These are phyloP conservation scores for Wickerhamiella shivajii DNA, from an alignment of 805 yeast genomes.

Conservation along the genomic window DNA sequence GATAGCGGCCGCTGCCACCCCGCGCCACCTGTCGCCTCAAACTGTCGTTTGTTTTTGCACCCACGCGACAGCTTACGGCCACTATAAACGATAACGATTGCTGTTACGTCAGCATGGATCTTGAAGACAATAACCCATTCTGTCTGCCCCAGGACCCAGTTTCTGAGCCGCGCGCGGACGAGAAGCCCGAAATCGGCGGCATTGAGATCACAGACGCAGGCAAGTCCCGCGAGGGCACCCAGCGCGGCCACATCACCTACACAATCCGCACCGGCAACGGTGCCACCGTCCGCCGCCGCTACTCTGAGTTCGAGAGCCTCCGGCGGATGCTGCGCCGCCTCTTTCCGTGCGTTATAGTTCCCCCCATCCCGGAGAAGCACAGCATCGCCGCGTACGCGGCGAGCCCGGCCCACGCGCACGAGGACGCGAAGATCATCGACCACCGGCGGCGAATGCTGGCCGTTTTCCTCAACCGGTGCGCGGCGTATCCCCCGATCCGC, in stretches of 20 bases:
- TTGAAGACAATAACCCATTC: conserved; percentile 33
- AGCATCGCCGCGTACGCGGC: conserved; percentile 37
- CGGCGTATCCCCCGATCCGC: conserved; percentile 39
- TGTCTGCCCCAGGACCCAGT: conserved; percentile 11
- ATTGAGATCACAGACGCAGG: conserved; percentile 59
- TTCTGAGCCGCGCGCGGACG: background rate
- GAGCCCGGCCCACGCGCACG: conserved; percentile 31
- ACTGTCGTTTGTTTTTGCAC: too few relatives aligned
- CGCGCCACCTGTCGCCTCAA: too few relatives aligned
- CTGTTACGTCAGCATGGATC: too few relatives aligned
- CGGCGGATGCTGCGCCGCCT: conserved; percentile 54
- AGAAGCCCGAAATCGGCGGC: conserved; percentile 2
- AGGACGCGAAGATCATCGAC: conserved; percentile 34
- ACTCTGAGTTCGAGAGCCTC: conserved; percentile 81
- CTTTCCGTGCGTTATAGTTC: conserved; percentile 70
- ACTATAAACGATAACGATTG: too few relatives aligned
- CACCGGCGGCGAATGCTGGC: conserved; percentile 63
- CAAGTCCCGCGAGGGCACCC: conserved; percentile 66
- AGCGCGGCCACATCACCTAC: conserved; percentile 68
- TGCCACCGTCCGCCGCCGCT: conserved; percentile 59
- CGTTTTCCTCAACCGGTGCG: conserved; percentile 65
- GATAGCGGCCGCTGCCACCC: too few relatives aligned
- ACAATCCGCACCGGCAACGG: conserved; percentile 50
- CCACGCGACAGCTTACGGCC: too few relatives aligned
- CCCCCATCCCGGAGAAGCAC: conserved; percentile 88